Evolutionary conservation across 2,329 filamentous ascomycete species (phyloP), one percentile per base, ranked within the genome.

Genomic region (Mariannaea elegans): DNA sequence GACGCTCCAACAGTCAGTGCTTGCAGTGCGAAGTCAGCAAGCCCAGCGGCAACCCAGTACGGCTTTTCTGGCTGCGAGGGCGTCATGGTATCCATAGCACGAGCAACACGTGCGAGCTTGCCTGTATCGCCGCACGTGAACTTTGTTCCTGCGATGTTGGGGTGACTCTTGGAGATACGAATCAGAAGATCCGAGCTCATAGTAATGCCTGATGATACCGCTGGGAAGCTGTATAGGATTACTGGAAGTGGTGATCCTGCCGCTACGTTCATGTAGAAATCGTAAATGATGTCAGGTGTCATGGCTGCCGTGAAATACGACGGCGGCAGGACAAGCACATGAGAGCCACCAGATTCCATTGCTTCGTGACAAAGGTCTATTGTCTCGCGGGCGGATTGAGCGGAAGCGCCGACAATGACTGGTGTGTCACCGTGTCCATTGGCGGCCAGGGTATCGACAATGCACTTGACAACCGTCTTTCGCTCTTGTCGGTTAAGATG

Each of bases 321-420:
- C 3, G 90, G 90, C 6, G 89, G 88, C 3, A 92, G 82, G 0
- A 92, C 80, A 50, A 93, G 80, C 7, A 85, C 88, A 66, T 88
- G 88, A 69, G 89, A 87, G 61, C 86, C 89, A 32, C 90, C 90
- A 12, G 86, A 82, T 12, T 77, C 78, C 21, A 83, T 82, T 5
- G 90, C 88, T 67, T 91, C 89, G 50, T 80, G 78, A 74, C 87
- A 90, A 12, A 91, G 80, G 51, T 86, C 79, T 55, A 92, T 85
- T 10, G 87, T 86, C 73, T 91, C 89, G 56, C 86, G 82, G 2
- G 87, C 90, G 1, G 88, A 90, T 63, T 90, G 85, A 19, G 87
- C 84, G 32, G 87, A 88, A 65, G 87, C 89, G 10, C 89, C 89
- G n/a, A 89, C 89, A 47, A 92, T 88, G 39, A 92, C 73, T 3